phyloP scores from a whole-genome alignment of 2,329 filamentous ascomycete genomes.

The Massarina eburnea region DNA sequence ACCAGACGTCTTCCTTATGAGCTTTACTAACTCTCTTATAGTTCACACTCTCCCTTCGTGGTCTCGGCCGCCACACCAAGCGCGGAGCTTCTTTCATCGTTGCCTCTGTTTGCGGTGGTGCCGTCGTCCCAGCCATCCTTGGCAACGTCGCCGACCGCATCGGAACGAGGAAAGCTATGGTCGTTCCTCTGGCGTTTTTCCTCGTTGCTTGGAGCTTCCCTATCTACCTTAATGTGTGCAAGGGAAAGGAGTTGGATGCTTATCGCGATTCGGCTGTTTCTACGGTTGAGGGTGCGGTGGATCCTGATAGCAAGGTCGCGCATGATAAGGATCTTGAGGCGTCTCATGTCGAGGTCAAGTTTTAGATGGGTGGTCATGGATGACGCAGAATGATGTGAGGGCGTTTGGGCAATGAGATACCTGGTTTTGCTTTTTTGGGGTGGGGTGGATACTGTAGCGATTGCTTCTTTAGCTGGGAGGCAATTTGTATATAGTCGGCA shows the following conservation, averaged over 20 bases:
- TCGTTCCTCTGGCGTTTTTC: slow-evolving; percentile 23
- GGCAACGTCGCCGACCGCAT: slow-evolving; percentile 21
- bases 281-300: slow-evolving; percentile 7
- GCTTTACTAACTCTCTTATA: no score
- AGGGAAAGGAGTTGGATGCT: slow-evolving; percentile 39
- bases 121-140: slow-evolving; percentile 20
- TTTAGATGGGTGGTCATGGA: no score
- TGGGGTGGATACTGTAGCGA: not conserved
- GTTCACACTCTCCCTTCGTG: slow-evolving; percentile 40
- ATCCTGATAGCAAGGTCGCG: slow-evolving; percentile 3
- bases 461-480: not conserved
- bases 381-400: not conserved
- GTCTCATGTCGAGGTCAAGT: slow-evolving; percentile 3
- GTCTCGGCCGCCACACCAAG: slow-evolving; percentile 44
- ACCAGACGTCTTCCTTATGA: no score
- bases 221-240: slow-evolving; percentile 23
- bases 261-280: slow-evolving; percentile 35
- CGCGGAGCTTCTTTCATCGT: slow-evolving; percentile 43
- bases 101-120: slow-evolving; percentile 40
- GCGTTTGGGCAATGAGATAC: not conserved
- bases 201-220: slow-evolving; percentile 24
- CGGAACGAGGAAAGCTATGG: slow-evolving; percentile 19
- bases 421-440: not conserved
- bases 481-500: not conserved
- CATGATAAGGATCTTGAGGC: slow-evolving; percentile 10